phyloP scores from a whole-genome alignment of 352 stramenopile genomes.

The Phytophthora pini region DNA sequence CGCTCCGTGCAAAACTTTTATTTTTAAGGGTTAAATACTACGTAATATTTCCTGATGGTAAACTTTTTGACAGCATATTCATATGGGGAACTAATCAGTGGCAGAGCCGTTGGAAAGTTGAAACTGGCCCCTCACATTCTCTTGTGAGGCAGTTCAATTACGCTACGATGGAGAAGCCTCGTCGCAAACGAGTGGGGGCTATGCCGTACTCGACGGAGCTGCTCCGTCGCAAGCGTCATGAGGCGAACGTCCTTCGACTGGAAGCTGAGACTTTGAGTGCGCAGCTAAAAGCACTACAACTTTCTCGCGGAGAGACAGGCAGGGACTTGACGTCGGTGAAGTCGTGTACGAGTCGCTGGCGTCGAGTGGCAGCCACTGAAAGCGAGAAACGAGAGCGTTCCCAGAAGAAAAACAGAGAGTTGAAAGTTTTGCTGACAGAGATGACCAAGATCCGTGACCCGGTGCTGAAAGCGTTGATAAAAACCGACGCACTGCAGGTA shows the following conservation, averaged over 20 bases:
- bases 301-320: background rate
- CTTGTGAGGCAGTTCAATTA: background rate
- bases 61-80: too few species aligned
- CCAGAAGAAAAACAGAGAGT: constrained; percentile 21
- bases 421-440: constrained; percentile 17
- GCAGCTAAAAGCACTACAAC: background rate
- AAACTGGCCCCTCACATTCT: too few species aligned
- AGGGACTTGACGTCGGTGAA: background rate
- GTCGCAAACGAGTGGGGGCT: background rate
- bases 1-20: too few species aligned
- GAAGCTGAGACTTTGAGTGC: background rate
- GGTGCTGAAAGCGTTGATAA: constrained; percentile 5
- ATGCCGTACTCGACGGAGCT: background rate
- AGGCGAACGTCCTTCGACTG: background rate
- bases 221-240: background rate
- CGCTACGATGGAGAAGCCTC: background rate
- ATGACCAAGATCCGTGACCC: constrained; percentile 4
- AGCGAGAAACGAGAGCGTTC: constrained; percentile 2
- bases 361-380: background rate
- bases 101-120: too few species aligned
- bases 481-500: constrained; percentile 9
- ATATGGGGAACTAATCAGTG: too few species aligned
- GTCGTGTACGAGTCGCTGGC: background rate
- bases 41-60: too few species aligned
- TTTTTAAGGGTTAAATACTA: too few species aligned